Conservation (phyloP, 768 basidiomycete species). For the Kwoniella sp. region DNA sequence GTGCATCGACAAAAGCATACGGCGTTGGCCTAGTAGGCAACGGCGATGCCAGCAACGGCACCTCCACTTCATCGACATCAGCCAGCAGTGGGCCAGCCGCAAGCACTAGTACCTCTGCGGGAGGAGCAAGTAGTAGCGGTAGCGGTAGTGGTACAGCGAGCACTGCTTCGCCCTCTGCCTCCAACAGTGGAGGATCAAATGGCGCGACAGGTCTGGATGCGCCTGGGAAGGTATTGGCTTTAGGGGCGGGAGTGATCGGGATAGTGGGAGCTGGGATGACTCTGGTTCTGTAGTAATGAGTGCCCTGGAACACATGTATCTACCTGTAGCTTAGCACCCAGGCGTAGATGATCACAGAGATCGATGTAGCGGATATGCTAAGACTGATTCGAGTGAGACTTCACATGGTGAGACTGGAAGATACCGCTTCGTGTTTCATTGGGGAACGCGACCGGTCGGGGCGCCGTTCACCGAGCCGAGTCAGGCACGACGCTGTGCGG, state of each 20-base stretch:
- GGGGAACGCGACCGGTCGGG: neutral
- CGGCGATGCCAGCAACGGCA: conserved; percentile 14
- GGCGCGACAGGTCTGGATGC: neutral
- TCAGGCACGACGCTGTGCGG: neutral
- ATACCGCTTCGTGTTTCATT: no score
- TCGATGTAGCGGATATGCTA: no score
- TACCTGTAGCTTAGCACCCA: neutral
- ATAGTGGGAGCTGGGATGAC: conserved; percentile 5
- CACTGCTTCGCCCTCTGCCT: conserved; percentile 4
- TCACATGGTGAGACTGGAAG: no score
- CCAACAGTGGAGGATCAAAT: neutral
- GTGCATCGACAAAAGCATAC: conserved; percentile 71
- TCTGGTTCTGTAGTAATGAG: conserved; percentile 7
- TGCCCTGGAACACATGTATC: neutral
- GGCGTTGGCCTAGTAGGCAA: conserved; percentile 69
- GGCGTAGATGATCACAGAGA: neutral
- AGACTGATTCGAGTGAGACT: no score
- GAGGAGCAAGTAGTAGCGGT: neutral
- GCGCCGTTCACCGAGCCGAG: neutral
- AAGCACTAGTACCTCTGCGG: no score
- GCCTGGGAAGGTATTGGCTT: neutral
- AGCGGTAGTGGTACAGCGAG: conserved; percentile 1
- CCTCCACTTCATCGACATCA: neutral
- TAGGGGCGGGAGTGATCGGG: conserved; percentile 5
- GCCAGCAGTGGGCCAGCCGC: neutral